Evolutionary conservation across 345 rosid species (phyloP).

Genomic region (Cardiospermum halicacabum): DNA sequence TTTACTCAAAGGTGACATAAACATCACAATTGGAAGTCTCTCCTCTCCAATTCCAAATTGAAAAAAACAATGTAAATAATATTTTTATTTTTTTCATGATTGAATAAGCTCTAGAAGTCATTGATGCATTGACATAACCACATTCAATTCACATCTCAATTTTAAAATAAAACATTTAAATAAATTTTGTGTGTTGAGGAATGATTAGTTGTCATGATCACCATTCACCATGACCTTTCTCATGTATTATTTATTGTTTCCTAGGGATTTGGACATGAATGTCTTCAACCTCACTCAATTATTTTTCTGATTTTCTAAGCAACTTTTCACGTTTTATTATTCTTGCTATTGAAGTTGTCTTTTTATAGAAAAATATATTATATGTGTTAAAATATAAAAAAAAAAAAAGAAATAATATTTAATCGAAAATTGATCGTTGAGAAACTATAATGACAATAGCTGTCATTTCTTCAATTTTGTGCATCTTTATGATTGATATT

Average conservation of each 20-base stretch:
- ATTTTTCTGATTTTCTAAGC: constrained; percentile 21
- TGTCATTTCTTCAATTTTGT: constrained; percentile 1
- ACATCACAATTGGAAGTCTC: no score
- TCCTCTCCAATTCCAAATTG: no score
- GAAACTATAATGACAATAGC: constrained; percentile 2
- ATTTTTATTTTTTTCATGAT: no score
- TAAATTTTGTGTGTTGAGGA: neutral
- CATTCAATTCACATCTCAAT: neutral
- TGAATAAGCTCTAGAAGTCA: no score
- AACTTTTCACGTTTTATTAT: constrained; percentile 16
- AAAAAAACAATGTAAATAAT: no score
- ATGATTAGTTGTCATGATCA: neutral
- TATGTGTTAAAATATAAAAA: neutral
- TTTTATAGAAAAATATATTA: no score
- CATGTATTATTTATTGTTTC: neutral
- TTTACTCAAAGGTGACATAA: no score
- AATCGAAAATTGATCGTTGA: constrained; percentile 5
- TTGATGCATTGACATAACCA: no score
- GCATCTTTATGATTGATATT: neutral
- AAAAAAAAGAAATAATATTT: neutral
- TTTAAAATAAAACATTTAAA: neutral
- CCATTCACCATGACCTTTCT: neutral
- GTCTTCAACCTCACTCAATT: constrained; percentile 29
- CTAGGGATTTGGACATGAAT: neutral
- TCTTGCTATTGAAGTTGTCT: constrained; percentile 30